Base-by-base conservation (phyloP, 2,329 filamentous ascomycete species). In the Colletotrichum simmondsii region DNA sequence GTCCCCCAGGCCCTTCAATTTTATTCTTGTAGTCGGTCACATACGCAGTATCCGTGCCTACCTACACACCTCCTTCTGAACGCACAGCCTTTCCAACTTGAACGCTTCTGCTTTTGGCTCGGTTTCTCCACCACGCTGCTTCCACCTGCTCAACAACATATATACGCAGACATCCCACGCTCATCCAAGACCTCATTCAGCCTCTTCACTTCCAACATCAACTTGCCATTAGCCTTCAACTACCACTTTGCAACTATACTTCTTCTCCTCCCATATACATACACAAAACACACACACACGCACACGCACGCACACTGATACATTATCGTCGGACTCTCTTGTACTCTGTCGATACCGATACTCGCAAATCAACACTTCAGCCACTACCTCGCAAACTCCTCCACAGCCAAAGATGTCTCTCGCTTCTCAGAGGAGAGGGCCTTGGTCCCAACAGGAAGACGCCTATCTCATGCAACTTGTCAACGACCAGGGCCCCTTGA, bases 401-500 rank as follows among this genome's bases (percentile, higher is more conserved):
- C 10, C 49, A 28, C 22, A 28, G 30, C 19, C 28, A 52, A 6
- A 46, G 0, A 52, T 57, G 42, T 14, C 6, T n/a, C 64, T 74
- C 66, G 57, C 57, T 62, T 52, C 70, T 12, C 74, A 84, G 59
- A 79, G 81, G 76, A 90, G 94, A 84, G 95, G 95, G 71, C 94
- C 95, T 71, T 97, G 95, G 95, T 93, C 94, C 75, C 91, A 92
- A 77, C 87, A 88, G 64, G 95, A 97, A 83, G 95, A 97, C 80
- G 84, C 87, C 62, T 87, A 89, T 73, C 88, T 97, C 28, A 87
- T 95, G 76, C 87, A 90, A 72, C 89, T 96, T 28, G 93, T 97
- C 74, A 87, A 89, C 60, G 87, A 88, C 64, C 91, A 94, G 82
- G 94, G 94, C 37, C 89, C 93, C 37, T 89, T 93, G 81, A 97